phyloP scores from a whole-genome alignment of 768 basidiomycete species.

The Podaxis sp. region DNA sequence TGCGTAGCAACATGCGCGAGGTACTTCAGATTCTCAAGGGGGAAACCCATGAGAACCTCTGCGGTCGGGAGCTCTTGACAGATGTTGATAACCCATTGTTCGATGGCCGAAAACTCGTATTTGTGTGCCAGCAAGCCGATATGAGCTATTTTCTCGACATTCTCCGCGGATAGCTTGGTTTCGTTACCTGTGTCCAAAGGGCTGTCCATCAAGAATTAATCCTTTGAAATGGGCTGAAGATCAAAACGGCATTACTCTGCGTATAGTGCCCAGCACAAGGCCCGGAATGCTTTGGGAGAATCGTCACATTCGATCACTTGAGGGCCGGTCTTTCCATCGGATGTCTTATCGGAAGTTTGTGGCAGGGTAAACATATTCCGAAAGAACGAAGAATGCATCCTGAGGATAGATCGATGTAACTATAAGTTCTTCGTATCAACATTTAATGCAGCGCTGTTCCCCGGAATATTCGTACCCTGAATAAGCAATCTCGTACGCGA shows the following conservation, averaged over 20 bases:
- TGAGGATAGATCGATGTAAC: slow-evolving; percentile 31
- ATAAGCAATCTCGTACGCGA: slow-evolving; percentile 59
- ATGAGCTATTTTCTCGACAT: not conserved
- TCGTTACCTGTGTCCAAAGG: not conserved
- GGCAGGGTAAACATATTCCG: not conserved
- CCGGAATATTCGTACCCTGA: slow-evolving; percentile 23
- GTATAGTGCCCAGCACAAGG: not conserved
- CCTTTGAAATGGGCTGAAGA: not conserved
- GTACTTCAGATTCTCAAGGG: not conserved
- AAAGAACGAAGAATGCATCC: slow-evolving; percentile 3
- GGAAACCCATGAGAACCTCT: not conserved
- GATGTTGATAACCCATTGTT: not conserved
- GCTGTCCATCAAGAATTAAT: not conserved
- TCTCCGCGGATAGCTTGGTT: not conserved
- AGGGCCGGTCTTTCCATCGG: not conserved
- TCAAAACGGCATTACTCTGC: not conserved
- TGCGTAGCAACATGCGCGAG: not conserved
- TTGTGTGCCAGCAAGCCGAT: not conserved
- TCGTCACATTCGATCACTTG: not conserved
- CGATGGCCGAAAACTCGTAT: not conserved
- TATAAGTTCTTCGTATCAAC: not conserved
- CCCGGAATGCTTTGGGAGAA: slow-evolving; percentile 1
- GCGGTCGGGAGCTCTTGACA: not conserved
- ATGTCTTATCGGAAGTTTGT: not conserved
- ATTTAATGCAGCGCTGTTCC: not conserved